These are phyloP conservation scores for Dianthus caryophyllus DNA, from an alignment of 148 eudicot species.

Conservation along the genomic window DNA sequence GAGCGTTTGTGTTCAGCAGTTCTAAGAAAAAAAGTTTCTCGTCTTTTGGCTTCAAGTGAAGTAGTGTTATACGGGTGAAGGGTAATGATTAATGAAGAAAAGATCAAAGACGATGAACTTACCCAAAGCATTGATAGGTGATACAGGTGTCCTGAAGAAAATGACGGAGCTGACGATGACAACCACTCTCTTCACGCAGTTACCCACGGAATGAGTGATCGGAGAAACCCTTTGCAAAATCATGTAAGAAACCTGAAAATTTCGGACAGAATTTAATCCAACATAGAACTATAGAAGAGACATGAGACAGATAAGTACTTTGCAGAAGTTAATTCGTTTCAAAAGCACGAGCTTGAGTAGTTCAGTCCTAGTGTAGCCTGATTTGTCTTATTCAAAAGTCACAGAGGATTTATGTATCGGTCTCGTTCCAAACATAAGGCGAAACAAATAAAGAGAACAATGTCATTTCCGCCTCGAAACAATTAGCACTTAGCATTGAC, in stretches of 20 bases:
- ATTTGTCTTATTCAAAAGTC: not conserved
- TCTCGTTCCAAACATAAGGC: not conserved
- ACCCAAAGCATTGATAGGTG: constrained; percentile 76
- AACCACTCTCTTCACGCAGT: constrained; percentile 96
- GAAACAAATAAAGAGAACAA: not conserved
- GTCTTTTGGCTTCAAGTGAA: too few species aligned
- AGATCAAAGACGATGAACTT: constrained; percentile 15
- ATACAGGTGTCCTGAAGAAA: constrained; percentile 80
- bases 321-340: not conserved
- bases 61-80: too few species aligned
- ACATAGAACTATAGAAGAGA: not conserved
- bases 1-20: too few species aligned
- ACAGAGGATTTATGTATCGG: too few species aligned
- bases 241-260: constrained; percentile 85
- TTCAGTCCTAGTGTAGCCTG: not conserved
- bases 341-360: not conserved
- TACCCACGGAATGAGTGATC: constrained; percentile 84
- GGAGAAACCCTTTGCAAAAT: constrained; percentile 91
- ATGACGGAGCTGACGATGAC: constrained; percentile 85
- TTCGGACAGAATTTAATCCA: constrained; percentile 1
- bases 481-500: not conserved
- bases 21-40: too few species aligned
- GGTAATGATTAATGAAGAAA: not conserved
- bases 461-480: not conserved
- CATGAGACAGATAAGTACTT: constrained; percentile 7